A percentile compares a stretch with the other conserved stretches of the same genome.
Evolutionary conservation across 352 stramenopile genomes (phyloP).

Genomic region (Globisporangium okanoganense): DNA sequence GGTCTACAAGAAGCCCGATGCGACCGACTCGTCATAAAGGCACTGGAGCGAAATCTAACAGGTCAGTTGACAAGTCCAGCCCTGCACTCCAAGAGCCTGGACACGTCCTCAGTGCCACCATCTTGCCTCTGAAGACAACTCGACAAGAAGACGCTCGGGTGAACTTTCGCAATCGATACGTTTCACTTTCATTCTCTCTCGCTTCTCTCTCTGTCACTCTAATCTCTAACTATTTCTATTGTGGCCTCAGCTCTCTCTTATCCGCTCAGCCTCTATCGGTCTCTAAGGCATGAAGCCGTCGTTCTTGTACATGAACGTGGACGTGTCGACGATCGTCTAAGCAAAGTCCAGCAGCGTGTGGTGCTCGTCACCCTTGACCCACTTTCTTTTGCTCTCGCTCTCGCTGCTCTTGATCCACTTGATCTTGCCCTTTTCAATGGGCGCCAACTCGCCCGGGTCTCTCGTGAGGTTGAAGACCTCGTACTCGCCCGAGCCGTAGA

Average conservation of each 20-base stretch:
- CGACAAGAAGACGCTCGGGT: neutral
- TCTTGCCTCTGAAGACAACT: neutral
- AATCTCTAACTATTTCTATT: neutral
- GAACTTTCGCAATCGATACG: neutral
- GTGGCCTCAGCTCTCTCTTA: neutral
- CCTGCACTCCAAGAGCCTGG: neutral
- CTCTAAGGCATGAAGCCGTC: conserved; percentile 44
- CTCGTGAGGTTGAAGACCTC: conserved; percentile 48
- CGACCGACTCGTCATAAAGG: neutral
- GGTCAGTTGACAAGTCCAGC: neutral
- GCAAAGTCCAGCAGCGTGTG: conserved; percentile 39
- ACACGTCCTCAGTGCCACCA: no score
- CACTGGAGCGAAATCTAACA: neutral
- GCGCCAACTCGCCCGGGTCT: conserved; percentile 46
- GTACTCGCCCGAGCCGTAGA: conserved; percentile 51
- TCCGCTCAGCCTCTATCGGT: neutral
- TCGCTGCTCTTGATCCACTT: conserved; percentile 41
- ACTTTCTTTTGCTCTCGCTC: conserved; percentile 28
- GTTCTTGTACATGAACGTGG: conserved; percentile 63
- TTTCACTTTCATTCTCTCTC: neutral
- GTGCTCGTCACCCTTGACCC: conserved; percentile 38
- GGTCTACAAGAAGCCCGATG: conserved; percentile 19
- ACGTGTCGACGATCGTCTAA: conserved; percentile 48
- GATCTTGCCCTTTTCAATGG: conserved; percentile 45
- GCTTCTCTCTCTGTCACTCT: neutral